Base-by-base conservation (phyloP, 2,329 filamentous ascomycete genomes). In the Elsinoe necatrix region DNA sequence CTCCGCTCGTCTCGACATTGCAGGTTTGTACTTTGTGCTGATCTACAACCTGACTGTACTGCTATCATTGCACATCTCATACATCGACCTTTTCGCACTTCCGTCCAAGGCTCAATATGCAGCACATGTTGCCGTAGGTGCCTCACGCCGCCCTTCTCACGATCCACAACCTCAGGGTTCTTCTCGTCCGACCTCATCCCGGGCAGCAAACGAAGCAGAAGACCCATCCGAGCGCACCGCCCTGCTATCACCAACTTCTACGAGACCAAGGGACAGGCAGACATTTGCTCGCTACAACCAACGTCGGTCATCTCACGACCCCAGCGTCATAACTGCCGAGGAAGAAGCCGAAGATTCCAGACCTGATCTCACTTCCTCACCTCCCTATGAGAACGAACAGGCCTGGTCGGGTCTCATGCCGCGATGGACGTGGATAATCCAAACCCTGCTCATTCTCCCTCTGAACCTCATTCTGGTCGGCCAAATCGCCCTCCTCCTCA, bases 371-470 rank as follows among this genome's bases (percentile, higher is more conserved):
- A 62, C 59, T 14, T 59, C 63, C 57, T 72, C 77, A 5, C 18
- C 34, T 8, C 54, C 54, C 16, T 90, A 85, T 66, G 80, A 80
- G 11, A 74, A 81, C 55, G 93, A 97, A 67, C 93, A 97, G 69
- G 74, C 79, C 12, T 98, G 93, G 93, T 95, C 89, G 54, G 80
- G 80, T 3, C 79, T 79, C 35, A 73, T 97, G 55, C 89, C 89
- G 1, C 81, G 79, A 43, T 96, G 87, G 86, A 84, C 87, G 16
- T 98, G 93, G 93, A 71, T 93, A 41, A 63, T 95, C 16, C 91
- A 98, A 65, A 85, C 96, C 61, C 74, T 97, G 2, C 67, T 96
- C 14, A 74, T 95, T 8, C 87, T 82, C 0, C 90, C 91, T 0
- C 81, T 95, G 54, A 81, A 85, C 48, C 75, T 95, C 45, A 84